Evolutionary conservation across 345 rosid species (phyloP), one percentile per base, ranked within the genome.

Genomic region (Brassica juncea): DNA sequence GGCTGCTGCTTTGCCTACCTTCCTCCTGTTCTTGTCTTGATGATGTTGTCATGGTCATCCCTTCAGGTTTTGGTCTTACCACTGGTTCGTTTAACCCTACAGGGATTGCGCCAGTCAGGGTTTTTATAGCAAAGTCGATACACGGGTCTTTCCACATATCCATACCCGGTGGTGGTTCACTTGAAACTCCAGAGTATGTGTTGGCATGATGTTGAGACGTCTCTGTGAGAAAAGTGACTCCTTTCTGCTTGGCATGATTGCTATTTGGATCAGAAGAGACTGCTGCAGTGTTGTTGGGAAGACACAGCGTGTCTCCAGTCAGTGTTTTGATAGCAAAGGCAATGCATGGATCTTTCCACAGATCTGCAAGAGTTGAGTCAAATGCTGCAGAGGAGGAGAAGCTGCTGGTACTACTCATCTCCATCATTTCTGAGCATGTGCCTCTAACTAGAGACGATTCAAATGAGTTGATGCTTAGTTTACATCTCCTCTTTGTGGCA

Each of bases 281-380:
- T 55, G 82, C 78, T 44, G 80, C 66, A 59, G 55, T 65, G 61
- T 73, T 83, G 3, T 59, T 59, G 32, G 86, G 81, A 75, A 79
- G 83, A 28, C 78, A 86, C 67, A 89, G 84, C 0, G 90, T 71
- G 63, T 80, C 81, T 70, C 93, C 99, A 0, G 98, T 94, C 9
- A 94, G 94, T 16, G 94, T 94, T 86, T 88, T 86, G 57, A 95
- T 92, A 57, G 99, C 99, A 85, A 95, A 95, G 57, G 97, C 99
- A 16, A 95, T 95, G 86, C 99, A 95, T 35, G 99, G 98, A 76
- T 95, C 99, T 39, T 86, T 80, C 83, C 94, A 87, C 68, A 95
- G 74, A 82, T 91, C 97, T n/a, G 85, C 89, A 19, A 91, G 87
- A 42, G 93, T 89, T 55, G 85, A 76, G 78, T 90, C 89, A 49